A percentile compares a stretch with the other conserved stretches of the same genome.
phyloP scores from a whole-genome alignment of 805 yeast species.

The Diddensiella santjacobensis region DNA sequence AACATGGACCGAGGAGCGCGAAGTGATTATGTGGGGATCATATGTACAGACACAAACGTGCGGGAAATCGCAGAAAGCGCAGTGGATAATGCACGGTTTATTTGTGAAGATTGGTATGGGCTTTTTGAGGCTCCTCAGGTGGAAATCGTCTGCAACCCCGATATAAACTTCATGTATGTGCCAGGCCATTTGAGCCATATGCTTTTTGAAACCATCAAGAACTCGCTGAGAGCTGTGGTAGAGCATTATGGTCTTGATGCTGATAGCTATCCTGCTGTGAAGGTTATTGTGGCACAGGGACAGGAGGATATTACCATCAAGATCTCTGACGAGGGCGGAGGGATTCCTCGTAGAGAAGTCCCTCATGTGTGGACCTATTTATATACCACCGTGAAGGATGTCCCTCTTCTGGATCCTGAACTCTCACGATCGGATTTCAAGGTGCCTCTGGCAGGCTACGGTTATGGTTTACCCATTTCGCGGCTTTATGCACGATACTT shows the following conservation, averaged over 20 bases:
- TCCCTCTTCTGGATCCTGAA: constrained; percentile 62
- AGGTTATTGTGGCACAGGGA: constrained; percentile 84
- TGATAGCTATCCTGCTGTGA: constrained; percentile 74
- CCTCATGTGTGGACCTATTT: constrained; percentile 89
- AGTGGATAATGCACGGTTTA: constrained; percentile 82
- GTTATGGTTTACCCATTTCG: constrained; percentile 86
- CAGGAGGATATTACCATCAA: constrained; percentile 87
- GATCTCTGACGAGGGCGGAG: constrained; percentile 92
- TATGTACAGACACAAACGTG: constrained; percentile 79
- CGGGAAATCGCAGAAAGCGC: constrained; percentile 83
- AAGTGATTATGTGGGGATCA: constrained; percentile 80
- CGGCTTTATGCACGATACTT: constrained; percentile 83
- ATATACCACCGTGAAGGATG: constrained; percentile 78
- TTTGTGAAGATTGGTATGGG: constrained; percentile 89
- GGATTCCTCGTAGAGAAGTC: constrained; percentile 77
- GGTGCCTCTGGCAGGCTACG: constrained; percentile 94
- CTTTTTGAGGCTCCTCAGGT: constrained; percentile 83
- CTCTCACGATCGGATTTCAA: constrained; percentile 58
- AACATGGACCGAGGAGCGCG: constrained; percentile 57
- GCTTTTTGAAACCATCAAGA: constrained; percentile 83
- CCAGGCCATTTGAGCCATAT: constrained; percentile 91
- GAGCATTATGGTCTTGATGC: constrained; percentile 70
- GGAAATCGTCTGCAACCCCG: constrained; percentile 68
- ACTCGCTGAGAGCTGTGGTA: constrained; percentile 83
- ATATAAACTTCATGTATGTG: constrained; percentile 81